A percentile compares a stretch with the other conserved stretches of the same genome.
These are phyloP conservation scores for Cardiospermum halicacabum DNA, from an alignment of 345 rosid genomes.

Conservation along the genomic window DNA sequence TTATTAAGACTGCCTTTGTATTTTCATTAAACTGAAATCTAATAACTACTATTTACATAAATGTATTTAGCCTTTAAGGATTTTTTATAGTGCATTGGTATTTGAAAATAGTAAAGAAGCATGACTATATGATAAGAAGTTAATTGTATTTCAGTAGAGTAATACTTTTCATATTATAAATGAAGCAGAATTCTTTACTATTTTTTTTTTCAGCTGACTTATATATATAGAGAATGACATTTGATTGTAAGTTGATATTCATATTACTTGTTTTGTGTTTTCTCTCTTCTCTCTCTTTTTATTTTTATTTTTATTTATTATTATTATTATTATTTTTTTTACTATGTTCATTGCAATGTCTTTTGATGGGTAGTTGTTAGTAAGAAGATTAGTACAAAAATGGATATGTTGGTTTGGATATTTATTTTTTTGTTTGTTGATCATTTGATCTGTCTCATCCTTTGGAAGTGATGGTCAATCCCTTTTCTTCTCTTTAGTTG, in stretches of 20 bases:
- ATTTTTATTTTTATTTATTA: too few species aligned
- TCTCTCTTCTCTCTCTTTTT: too few species aligned
- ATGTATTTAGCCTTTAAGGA: background rate
- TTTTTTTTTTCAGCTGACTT: too few species aligned
- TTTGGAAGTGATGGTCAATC: background rate
- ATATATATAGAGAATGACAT: too few species aligned
- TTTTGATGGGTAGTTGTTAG: too few species aligned
- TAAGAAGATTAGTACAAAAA: too few species aligned
- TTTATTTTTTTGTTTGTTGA: background rate
- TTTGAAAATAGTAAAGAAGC: background rate
- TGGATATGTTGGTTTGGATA: background rate
- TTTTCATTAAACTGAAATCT: background rate
- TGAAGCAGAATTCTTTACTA: too few species aligned
- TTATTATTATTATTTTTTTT: too few species aligned
- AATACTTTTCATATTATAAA: background rate
- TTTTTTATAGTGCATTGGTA: background rate
- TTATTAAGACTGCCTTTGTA: background rate
- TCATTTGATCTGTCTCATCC: background rate
- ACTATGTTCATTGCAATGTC: too few species aligned
- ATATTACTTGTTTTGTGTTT: too few species aligned
- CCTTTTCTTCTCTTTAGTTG: background rate
- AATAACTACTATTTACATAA: background rate
- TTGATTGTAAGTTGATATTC: too few species aligned
- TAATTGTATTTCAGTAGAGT: background rate
- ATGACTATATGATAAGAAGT: background rate